Conservation (phyloP, 768 basidiomycete species). For the Leccinum fibrillosum region DNA sequence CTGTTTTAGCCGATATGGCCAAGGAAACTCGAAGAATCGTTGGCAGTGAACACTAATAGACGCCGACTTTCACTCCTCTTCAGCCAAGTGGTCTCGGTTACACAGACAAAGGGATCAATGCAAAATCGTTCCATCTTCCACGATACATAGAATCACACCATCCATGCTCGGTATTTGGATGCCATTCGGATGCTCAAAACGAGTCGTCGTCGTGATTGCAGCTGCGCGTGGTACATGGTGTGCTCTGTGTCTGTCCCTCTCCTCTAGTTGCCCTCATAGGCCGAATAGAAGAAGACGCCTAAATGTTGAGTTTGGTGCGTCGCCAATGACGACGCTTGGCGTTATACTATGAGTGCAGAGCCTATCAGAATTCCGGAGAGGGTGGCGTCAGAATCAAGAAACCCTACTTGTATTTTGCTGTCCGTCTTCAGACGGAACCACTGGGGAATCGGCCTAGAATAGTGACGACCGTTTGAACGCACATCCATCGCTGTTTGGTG, state of each 20-base stretch:
- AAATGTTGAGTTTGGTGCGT: conserved; percentile 98
- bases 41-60: not conserved
- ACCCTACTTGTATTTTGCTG: conserved; percentile 82
- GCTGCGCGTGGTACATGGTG: conserved; percentile 27
- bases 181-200: not conserved
- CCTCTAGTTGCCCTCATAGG: not conserved
- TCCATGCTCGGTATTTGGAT: not conserved
- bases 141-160: not conserved
- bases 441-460: conserved; percentile 86
- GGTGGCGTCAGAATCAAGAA: not conserved
- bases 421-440: conserved; percentile 99
- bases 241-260: conserved; percentile 8
- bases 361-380: not conserved
- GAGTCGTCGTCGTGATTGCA: conserved; percentile 16
- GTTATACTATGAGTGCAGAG: conserved; percentile 59
- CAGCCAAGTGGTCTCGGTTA: not conserved
- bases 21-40: not conserved
- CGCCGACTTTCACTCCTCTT: not conserved
- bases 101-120: not conserved
- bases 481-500: not conserved
- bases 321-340: conserved; percentile 99
- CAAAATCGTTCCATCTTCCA: not conserved
- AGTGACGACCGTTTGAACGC: not conserved
- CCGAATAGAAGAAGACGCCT: conserved; percentile 27
- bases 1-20: not conserved